Base-by-base conservation (phyloP, 768 basidiomycete genomes). In the Termitomyces sp. region DNA sequence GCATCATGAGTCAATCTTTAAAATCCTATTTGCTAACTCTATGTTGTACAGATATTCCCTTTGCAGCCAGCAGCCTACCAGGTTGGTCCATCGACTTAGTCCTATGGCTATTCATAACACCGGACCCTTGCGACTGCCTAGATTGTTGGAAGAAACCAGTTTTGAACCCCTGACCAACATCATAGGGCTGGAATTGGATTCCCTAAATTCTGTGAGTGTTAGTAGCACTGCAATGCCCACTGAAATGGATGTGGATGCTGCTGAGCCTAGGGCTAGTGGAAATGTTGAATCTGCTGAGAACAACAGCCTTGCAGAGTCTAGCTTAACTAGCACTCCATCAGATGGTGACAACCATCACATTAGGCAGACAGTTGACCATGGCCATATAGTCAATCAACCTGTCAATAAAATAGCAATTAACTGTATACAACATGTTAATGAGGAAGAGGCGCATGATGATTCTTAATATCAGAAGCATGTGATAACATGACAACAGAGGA, bases 111-210 rank as follows among this genome's bases (percentile, higher is more conserved):
- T 53, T 1, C 34, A 4, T 25, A 1, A 37, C 12, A 38, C 36
- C 3, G 34, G 52, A 38, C 36, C 52, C 10, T 7, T 53, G n/a
- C 3, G 2, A 15, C 25, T 5, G 2, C 4, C 31, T 8, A 25
- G 12, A 15, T 14, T 4, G 4, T 2, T 15, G 38, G 29, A 42
- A 17, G 50, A 34, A 5, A 36, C 17, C 9, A n/a, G 20, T 1
- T 29, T 15, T 8, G 38, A 31, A 0, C 5, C n/a, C 12, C 5
- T n/a, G 1, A 1, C 25, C 2, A 0, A 15, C 4, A 5, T 0
- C 4, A 5, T 4, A 3, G 31, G n/a, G 0, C 25, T 2, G 6
- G 42, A 15, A 42, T 5, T 40, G 37, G 31, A 34, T 1, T 2
- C 20, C 20, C 1, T 0, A 25, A 25, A 25, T 8, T n/a, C 29